Base-by-base conservation (phyloP, 2,329 filamentous ascomycete species). In the Alternaria ventricosa region DNA sequence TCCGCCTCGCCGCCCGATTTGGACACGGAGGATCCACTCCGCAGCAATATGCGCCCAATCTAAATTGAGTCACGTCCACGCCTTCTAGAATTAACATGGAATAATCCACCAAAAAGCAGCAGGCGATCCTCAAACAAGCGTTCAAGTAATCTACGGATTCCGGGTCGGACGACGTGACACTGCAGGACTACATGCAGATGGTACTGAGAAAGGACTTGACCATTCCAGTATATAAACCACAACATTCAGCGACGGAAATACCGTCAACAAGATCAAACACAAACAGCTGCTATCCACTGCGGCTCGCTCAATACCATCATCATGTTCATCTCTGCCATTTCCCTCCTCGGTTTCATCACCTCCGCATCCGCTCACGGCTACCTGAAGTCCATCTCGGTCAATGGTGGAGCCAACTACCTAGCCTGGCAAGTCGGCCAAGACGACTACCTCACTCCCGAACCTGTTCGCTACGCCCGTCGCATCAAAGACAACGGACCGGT, bases 401-500 rank as follows among this genome's bases (percentile, higher is more conserved):
- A 64, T 23, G 69, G 69, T 4, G 62, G 46, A 12, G 30, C 46
- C 10, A 63, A 51, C 25, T 71, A 71, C 27, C 60, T 63, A 13
- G 69, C 62, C 23, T 70, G 69, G 68, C 60, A 70, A 57, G 68
- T 71, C 3, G 55, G 55, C 6, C 50, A 54, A 36, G 69, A 71
- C 15, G 60, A 67, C 41, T 71, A 64, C 27, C 25, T 71, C 1
- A 67, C 63, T n/a, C 65, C 69, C 3, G 63, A 65, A 30, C 69
- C 69, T 2, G 45, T 55, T 4, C 61, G 69, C 18, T 70, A 70
- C 30, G 61, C 63, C 18, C 68, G 69, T 30, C 60, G 63, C 18
- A 47, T 69, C 41, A 64, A 66, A 45, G 66, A 71, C 28, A 60
- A 57, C n/a, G 68, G 69, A 3, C 69, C 69, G 2, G 69, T 70